Base-by-base conservation (phyloP, 2,329 filamentous ascomycete genomes). In the Polytolypa hystricis region DNA sequence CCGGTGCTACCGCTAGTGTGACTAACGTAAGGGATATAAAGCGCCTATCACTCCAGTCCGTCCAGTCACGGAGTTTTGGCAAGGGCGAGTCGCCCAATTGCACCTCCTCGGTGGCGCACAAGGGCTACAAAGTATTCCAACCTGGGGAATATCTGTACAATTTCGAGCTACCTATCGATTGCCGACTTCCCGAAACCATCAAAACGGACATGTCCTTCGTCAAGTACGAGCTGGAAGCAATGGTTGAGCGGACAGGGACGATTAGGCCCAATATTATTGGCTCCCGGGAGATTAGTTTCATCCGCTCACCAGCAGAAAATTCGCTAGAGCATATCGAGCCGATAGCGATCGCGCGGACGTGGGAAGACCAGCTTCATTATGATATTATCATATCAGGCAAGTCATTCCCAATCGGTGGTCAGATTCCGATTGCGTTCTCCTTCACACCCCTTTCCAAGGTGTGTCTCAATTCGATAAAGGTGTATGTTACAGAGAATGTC, bases 361-460 rank as follows among this genome's bases (percentile, higher is more conserved):
- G 87, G 87, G 87, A 95, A 55, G 86, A 95, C 48, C 87, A 94
- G 53, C 67, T 95, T 20, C 85, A 93, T 52, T 95, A 95, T 61
- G 87, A 95, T 51, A 94, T 95, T 48, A 80, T 94, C 55, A 93
- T 95, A 37, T 94, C 86, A 1, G 87, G 87, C 37, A 94, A 94
- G 68, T 93, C 86, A 1, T 95, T 95, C 42, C 84, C 87, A 0
- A 73, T 95, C 14, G 87, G 87, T 11, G 74, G 81, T 26, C 83
- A 83, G 50, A 84, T 95, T 11, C 87, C 87, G 1, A 91, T 95
- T 41, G 86, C 86, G 1, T 93, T 95, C 67, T 94, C 93, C 59
- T 69, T 95, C 46, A 94, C 86, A 1, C 87, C 87, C 0, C 64
- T 95, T 15, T 86, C 87, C 42, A 95, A 95, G 64, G 86, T 94